Conservation (phyloP, 1,284 basidiomycete genomes). For the Vanrija pseudolonga region DNA sequence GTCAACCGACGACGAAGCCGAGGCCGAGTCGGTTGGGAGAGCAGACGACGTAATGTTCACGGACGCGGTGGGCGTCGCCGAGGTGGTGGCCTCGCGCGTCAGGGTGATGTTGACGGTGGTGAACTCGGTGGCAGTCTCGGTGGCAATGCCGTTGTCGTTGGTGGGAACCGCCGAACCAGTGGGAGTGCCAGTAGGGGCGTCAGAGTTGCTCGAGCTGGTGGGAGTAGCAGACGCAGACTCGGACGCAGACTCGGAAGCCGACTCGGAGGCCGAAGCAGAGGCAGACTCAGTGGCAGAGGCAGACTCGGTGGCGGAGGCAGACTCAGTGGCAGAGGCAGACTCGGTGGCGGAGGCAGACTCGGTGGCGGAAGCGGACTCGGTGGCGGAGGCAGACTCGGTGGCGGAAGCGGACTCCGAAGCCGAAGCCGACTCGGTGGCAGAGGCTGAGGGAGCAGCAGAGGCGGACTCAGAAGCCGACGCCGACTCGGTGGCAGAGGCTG, state of each 20-base stretch:
- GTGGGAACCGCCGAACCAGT: constrained; percentile 15
- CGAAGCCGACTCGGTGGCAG: constrained; percentile 2
- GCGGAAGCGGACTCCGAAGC: background rate
- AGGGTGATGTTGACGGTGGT: constrained; percentile 35
- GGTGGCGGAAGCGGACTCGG: background rate
- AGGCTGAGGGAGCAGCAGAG: background rate
- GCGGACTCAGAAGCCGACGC: background rate
- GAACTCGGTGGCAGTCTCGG: constrained; percentile 31
- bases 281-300: background rate
- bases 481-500: no score
- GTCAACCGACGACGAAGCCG: background rate
- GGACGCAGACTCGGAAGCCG: background rate
- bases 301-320: background rate
- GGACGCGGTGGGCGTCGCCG: constrained; percentile 6
- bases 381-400: constrained; percentile 2
- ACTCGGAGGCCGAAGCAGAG: background rate
- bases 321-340: background rate
- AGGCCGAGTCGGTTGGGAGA: background rate
- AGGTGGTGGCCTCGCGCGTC: constrained; percentile 17
- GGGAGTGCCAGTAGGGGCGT: constrained; percentile 5
- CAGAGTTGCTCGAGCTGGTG: constrained; percentile 7
- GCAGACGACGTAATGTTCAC: background rate
- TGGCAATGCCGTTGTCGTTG: constrained; percentile 38
- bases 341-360: background rate
- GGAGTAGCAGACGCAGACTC: background rate